These are phyloP conservation scores for Chaetothyriales sp. DNA, from an alignment of 2,329 filamentous ascomycete species.

Conservation along the genomic window DNA sequence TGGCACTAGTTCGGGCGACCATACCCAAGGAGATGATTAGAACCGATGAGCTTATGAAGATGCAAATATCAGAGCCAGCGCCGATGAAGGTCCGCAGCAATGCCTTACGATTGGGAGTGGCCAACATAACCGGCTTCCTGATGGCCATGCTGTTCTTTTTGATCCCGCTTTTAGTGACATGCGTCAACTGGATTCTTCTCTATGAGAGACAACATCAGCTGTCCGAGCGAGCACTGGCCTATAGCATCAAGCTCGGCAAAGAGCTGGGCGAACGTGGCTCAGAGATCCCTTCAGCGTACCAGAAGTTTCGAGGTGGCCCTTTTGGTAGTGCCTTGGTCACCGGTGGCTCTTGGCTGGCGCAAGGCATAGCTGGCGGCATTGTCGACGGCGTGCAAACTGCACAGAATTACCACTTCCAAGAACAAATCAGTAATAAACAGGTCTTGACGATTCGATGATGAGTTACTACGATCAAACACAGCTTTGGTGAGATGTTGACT, in stretches of 20 bases:
- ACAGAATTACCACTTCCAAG: background rate
- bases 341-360: background rate
- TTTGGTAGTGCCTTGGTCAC: background rate
- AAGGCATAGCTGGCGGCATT: background rate
- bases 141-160: conserved; percentile 1
- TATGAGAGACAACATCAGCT: conserved; percentile 3
- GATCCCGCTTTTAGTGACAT: conserved; percentile 1
- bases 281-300: background rate
- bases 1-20: background rate
- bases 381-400: background rate
- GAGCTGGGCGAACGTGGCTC: background rate
- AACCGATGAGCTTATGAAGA: background rate
- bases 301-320: background rate
- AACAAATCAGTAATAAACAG: background rate
- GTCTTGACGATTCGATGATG: background rate
- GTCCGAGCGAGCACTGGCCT: conserved; percentile 1
- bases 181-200: background rate
- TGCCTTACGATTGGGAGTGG: background rate
- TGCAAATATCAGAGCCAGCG: background rate
- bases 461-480: background rate
- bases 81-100: background rate
- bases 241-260: background rate
- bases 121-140: background rate
- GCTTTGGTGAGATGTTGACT: background rate
- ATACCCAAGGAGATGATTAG: background rate